A percentile compares a stretch with the other conserved stretches of the same genome.
These are phyloP conservation scores for Vitis cinerea DNA, from an alignment of 164 flowering plant species.

Conservation along the genomic window DNA sequence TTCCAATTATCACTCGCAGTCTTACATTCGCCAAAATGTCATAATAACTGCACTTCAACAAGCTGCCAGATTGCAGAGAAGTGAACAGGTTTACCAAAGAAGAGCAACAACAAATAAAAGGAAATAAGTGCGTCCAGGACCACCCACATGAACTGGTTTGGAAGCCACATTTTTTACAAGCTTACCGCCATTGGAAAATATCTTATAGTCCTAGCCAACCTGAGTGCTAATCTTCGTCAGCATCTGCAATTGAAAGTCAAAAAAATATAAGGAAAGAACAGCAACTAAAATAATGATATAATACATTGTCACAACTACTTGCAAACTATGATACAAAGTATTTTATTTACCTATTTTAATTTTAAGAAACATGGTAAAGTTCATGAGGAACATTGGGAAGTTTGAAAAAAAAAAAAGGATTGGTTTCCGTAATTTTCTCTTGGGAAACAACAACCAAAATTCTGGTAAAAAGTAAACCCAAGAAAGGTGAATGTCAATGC, in stretches of 20 bases:
- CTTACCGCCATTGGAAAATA: conserved; percentile 1
- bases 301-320: no score
- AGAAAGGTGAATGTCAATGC: no score
- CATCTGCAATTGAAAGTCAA: conserved; percentile 22
- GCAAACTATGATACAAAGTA: no score
- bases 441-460: no score
- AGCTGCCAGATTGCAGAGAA: not conserved
- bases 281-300: not conserved
- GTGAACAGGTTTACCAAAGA: not conserved
- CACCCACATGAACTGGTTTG: no score
- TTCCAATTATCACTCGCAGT: not conserved
- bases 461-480: no score
- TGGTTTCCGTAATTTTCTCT: no score
- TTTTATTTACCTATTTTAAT: no score
- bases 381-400: no score
- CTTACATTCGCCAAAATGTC: not conserved
- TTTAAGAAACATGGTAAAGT: no score
- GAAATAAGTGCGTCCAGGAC: not conserved
- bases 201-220: not conserved
- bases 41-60: not conserved
- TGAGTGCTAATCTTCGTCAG: conserved; percentile 26
- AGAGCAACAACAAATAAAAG: not conserved
- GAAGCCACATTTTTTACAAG: no score
- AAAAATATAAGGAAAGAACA: not conserved
- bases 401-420: no score